Evolutionary conservation across 23 red algal species (phyloP).

Genomic region (Gracilaria caudata): DNA sequence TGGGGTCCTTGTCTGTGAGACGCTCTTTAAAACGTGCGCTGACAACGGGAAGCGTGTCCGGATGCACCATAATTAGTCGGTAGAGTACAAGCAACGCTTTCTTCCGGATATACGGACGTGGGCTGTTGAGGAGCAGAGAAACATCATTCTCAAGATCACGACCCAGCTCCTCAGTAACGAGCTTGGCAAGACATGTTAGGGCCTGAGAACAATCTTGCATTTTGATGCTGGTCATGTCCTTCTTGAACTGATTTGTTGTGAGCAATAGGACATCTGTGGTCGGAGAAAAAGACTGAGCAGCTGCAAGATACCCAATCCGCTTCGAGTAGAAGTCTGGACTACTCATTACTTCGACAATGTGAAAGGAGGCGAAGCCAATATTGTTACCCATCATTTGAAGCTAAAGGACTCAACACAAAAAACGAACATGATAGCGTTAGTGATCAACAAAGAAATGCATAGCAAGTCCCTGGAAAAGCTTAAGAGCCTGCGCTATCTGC

Average conservation of each 20-base stretch:
- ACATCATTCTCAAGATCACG: constrained; percentile 84
- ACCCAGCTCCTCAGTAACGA: constrained; percentile 84
- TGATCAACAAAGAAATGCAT: background rate
- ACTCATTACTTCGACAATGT: constrained; percentile 88
- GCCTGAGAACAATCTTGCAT: constrained; percentile 84
- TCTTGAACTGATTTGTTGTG: constrained; percentile 95
- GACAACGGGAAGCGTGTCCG: constrained; percentile 69
- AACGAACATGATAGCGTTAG: background rate
- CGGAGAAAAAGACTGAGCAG: constrained; percentile 80
- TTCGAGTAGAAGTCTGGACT: constrained; percentile 84
- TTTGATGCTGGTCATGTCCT: constrained; percentile 86
- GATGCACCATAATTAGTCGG: constrained; percentile 75
- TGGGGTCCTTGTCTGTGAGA: constrained; percentile 80
- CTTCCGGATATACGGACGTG: constrained; percentile 94
- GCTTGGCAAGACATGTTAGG: constrained; percentile 78
- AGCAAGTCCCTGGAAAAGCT: background rate
- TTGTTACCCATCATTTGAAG: constrained; percentile 88
- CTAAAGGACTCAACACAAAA: background rate
- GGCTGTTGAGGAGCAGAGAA: constrained; percentile 73
- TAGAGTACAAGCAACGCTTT: constrained; percentile 87
- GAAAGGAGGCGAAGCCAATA: constrained; percentile 75
- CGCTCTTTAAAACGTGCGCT: constrained; percentile 71
- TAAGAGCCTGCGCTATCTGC: background rate
- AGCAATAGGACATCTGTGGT: constrained; percentile 88
- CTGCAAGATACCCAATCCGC: constrained; percentile 94